Conservation (phyloP, 306 rosid species). For the Lagenaria siceraria region DNA sequence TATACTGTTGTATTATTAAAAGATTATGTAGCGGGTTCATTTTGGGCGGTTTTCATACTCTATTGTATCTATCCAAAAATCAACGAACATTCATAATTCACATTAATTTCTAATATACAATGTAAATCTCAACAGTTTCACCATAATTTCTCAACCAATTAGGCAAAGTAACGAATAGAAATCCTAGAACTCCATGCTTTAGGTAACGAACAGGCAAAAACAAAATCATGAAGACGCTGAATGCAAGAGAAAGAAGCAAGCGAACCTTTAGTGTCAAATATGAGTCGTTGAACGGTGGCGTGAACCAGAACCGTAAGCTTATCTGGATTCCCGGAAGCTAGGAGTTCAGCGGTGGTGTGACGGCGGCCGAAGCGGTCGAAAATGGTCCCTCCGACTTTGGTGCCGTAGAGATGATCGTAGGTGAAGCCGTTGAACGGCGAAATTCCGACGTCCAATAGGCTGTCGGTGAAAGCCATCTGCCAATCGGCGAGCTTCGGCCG, state of each 20-base stretch:
- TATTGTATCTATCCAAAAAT: background rate
- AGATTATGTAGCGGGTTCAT: background rate
- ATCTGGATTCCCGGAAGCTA: slow-evolving; percentile 47
- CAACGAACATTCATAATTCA: background rate
- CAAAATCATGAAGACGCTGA: background rate
- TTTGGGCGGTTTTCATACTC: background rate
- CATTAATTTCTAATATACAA: background rate
- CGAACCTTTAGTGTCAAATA: slow-evolving; percentile 45
- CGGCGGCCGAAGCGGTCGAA: slow-evolving; percentile 71
- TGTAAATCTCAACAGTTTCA: background rate
- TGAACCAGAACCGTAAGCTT: slow-evolving; percentile 58
- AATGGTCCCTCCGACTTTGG: slow-evolving; percentile 92
- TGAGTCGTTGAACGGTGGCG: slow-evolving; percentile 76
- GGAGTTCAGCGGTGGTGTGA: slow-evolving; percentile 79
- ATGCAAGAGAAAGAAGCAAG: background rate
- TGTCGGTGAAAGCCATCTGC: slow-evolving; percentile 66
- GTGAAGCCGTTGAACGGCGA: slow-evolving; percentile 94
- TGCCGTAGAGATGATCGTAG: slow-evolving; percentile 80
- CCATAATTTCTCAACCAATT: background rate
- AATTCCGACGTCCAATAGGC: slow-evolving; percentile 63
- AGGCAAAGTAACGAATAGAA: background rate
- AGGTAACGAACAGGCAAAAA: background rate
- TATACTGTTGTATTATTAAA: background rate
- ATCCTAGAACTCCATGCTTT: background rate
- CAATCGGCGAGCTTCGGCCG: slow-evolving; percentile 39